Conservation (phyloP, 495 filamentous ascomycete genomes). For the Filosporella fistucella region DNA sequence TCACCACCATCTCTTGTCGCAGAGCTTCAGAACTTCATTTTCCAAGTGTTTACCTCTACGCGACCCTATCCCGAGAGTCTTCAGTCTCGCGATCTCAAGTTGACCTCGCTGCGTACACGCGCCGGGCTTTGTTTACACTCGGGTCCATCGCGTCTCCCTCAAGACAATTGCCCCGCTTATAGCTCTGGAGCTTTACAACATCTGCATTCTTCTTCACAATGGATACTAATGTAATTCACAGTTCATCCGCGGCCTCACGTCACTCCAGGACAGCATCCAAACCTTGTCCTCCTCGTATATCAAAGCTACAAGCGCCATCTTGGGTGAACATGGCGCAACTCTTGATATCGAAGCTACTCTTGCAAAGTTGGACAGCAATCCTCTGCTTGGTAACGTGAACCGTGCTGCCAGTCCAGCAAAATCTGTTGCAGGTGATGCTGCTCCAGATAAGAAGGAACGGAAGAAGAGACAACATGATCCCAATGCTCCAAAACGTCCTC, state of each 20-base stretch:
- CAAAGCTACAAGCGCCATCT: slow-evolving; percentile 73
- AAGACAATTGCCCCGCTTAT: slow-evolving; percentile 3
- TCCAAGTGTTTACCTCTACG: slow-evolving; percentile 8
- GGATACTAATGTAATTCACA: slow-evolving; percentile 31
- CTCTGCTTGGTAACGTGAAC: slow-evolving; percentile 36
- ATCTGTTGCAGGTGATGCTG: slow-evolving; percentile 28
- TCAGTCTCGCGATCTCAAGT: not conserved
- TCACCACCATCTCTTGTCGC: slow-evolving; percentile 24
- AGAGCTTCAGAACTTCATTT: too few species aligned
- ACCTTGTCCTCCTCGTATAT: slow-evolving; percentile 75
- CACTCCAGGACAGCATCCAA: slow-evolving; percentile 67
- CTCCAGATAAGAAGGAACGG: slow-evolving; percentile 72
- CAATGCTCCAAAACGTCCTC: slow-evolving; percentile 87
- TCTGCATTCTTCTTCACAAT: slow-evolving; percentile 11
- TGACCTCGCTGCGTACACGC: slow-evolving; percentile 15
- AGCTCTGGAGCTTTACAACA: slow-evolving; percentile 2
- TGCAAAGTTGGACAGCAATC: slow-evolving; percentile 43
- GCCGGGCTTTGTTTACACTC: slow-evolving; percentile 26
- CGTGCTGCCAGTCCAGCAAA: slow-evolving; percentile 28
- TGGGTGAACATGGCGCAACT: slow-evolving; percentile 52
- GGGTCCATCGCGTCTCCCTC: slow-evolving; percentile 9
- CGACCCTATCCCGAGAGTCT: slow-evolving; percentile 12
- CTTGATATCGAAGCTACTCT: slow-evolving; percentile 39
- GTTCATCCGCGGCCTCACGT: slow-evolving; percentile 70
- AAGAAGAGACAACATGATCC: slow-evolving; percentile 87